Evolutionary conservation across 1,284 basidiomycete species (phyloP).

Genomic region (Ustilago trichophora): DNA sequence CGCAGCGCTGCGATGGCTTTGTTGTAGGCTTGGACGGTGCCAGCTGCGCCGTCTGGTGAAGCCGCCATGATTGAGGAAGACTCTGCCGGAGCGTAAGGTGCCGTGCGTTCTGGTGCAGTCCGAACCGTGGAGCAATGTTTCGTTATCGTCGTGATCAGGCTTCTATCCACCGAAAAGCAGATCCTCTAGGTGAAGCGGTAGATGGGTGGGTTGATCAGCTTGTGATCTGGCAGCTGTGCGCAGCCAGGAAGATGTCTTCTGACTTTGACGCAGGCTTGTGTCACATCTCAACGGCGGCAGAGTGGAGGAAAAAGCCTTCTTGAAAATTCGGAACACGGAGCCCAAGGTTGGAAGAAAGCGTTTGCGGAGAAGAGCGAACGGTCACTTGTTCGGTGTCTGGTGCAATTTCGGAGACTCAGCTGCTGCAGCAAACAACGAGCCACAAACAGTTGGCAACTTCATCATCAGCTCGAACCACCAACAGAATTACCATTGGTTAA

Average conservation of each 20-base stretch:
- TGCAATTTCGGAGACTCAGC: too few species aligned
- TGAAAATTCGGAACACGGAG: constrained; percentile 9
- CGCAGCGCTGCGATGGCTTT: constrained; percentile 20
- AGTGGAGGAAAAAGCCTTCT: constrained; percentile 24
- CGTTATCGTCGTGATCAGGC: too few species aligned
- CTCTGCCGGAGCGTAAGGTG: too few species aligned
- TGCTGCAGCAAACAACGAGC: constrained; percentile 8
- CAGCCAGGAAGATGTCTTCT: neutral
- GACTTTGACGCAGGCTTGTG: constrained; percentile 11
- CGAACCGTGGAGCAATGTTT: too few species aligned
- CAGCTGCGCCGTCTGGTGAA: neutral
- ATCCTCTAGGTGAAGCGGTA: too few species aligned
- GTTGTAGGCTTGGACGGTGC: constrained; percentile 29
- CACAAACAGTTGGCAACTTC: neutral
- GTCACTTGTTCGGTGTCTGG: neutral
- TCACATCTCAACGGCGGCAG: constrained; percentile 1
- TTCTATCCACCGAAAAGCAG: too few species aligned
- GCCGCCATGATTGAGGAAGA: constrained; percentile 8
- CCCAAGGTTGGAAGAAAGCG: neutral
- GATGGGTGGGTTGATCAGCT: too few species aligned
- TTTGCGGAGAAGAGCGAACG: constrained; percentile 6
- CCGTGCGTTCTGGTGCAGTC: too few species aligned
- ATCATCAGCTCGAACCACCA: neutral
- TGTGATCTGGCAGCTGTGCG: neutral
- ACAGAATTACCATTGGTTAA: neutral